Evolutionary conservation across 2,329 filamentous ascomycete species (phyloP).

Genomic region (Arthrobotrys megalospora): DNA sequence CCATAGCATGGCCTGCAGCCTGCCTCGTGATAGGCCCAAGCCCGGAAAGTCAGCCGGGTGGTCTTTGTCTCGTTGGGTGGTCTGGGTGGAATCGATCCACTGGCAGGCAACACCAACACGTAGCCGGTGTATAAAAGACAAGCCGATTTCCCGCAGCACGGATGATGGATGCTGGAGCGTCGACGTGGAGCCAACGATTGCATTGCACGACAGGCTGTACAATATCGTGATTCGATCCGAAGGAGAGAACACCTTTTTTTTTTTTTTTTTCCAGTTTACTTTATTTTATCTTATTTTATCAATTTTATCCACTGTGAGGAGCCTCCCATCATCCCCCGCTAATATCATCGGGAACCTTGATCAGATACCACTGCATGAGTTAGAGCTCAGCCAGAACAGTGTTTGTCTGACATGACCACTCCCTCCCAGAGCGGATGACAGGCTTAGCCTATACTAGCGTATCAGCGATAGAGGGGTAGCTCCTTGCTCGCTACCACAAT

Average conservation of each 20-base stretch:
- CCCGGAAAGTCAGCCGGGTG: conserved; percentile 10
- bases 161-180: background rate
- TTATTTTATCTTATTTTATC: too few relatives aligned
- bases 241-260: background rate
- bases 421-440: conserved; percentile 26
- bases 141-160: background rate
- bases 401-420: conserved; percentile 36
- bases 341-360: background rate
- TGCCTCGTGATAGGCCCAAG: conserved; percentile 21
- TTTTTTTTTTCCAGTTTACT: too few relatives aligned
- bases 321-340: background rate
- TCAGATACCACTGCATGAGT: too few relatives aligned
- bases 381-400: conserved; percentile 42
- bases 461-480: conserved; percentile 29
- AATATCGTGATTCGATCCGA: background rate
- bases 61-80: conserved; percentile 18
- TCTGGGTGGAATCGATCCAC: conserved; percentile 15
- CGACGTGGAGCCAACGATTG: conserved; percentile 12
- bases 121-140: conserved; percentile 21
- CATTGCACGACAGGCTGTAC: conserved; percentile 1
- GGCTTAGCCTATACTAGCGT: conserved; percentile 9
- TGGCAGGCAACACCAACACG: conserved; percentile 25
- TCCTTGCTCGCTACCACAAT: conserved; percentile 24
- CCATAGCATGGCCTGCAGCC: conserved; percentile 2
- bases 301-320: too few relatives aligned